Conservation (phyloP, 305 asterid species). For the Fraxinus velutina region DNA sequence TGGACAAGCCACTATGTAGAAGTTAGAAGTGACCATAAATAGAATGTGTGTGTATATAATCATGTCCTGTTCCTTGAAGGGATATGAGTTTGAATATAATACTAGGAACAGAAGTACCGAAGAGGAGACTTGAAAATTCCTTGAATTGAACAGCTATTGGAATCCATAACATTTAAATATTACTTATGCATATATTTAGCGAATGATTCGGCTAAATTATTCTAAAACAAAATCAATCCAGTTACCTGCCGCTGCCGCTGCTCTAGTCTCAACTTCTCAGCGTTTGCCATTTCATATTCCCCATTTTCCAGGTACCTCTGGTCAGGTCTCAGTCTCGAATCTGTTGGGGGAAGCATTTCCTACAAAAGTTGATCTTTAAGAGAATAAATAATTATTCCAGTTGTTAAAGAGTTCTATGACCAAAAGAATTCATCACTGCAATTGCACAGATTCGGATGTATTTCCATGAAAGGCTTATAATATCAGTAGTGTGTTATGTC, state of each 20-base stretch:
- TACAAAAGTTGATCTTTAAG: conserved; percentile 12
- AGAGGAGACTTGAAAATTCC: background rate
- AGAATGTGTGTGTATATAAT: background rate
- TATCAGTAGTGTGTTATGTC: background rate
- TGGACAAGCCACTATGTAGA: background rate
- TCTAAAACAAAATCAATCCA: background rate
- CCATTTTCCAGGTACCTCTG: conserved; percentile 65
- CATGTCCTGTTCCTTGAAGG: background rate
- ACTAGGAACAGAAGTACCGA: background rate
- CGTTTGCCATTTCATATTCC: conserved; percentile 57
- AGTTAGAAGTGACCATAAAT: background rate
- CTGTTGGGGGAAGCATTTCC: conserved; percentile 65
- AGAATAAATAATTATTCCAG: background rate
- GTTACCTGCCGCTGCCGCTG: conserved; percentile 65
- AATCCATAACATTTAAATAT: background rate
- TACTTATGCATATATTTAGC: background rate
- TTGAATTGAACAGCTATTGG: background rate
- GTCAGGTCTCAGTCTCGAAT: conserved; percentile 67
- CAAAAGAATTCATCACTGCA: background rate
- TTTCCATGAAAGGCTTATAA: background rate
- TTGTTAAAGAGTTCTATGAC: background rate
- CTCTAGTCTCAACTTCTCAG: conserved; percentile 56
- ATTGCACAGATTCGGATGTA: background rate
- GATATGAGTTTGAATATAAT: background rate
- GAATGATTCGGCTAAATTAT: background rate